Conservation (phyloP, 306 rosid genomes). For the Astragalus membranaceus region DNA sequence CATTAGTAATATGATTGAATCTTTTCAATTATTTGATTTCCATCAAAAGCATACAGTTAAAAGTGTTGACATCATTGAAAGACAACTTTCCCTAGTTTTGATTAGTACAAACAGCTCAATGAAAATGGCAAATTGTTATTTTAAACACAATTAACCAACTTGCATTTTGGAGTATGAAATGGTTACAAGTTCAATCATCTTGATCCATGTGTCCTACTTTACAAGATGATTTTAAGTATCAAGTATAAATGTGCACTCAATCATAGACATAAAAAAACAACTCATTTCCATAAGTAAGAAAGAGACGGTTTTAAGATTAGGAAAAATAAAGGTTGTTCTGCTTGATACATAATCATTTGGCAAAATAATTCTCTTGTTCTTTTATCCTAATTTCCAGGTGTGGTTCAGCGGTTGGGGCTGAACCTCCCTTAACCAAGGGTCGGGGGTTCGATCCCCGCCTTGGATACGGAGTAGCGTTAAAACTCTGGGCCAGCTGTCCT, state of each 20-base stretch:
- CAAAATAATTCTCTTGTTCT: no score
- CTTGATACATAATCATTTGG: neutral
- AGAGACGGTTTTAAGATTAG: neutral
- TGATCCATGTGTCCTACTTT: neutral
- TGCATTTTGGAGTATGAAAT: neutral
- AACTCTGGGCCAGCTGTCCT: no score
- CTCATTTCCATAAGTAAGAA: neutral
- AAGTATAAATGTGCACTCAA: no score
- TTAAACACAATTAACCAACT: neutral
- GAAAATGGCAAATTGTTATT: constrained; percentile 5
- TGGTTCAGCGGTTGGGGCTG: no score
- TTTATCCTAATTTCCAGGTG: no score
- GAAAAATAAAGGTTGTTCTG: neutral
- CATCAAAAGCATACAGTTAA: neutral
- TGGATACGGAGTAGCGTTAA: no score
- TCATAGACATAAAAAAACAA: neutral
- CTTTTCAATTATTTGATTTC: neutral
- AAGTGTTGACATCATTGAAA: neutral
- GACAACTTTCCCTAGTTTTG: neutral
- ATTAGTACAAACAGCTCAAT: neutral
- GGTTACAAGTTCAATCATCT: constrained; percentile 11
- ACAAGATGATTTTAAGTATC: no score
- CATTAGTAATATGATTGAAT: neutral
- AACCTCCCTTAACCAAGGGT: no score
- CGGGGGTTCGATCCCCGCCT: no score